Conservation (phyloP, 2,329 filamentous ascomycete species). For the Aspergillus sp. region DNA sequence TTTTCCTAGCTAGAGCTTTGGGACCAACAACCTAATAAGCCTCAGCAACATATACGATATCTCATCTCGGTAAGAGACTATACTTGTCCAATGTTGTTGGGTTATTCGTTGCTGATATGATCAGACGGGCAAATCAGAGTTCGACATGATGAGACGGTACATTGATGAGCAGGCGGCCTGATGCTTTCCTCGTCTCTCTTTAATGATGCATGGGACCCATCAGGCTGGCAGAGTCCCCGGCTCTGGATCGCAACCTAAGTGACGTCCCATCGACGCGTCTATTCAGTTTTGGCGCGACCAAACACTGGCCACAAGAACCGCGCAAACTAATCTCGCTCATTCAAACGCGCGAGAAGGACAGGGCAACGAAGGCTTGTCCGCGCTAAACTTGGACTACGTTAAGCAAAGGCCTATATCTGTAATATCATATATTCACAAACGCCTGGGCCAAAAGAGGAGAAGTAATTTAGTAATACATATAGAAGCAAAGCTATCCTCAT, state of each 20-base stretch:
- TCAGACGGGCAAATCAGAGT: slow-evolving; percentile 52
- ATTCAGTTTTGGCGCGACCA: not conserved
- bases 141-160: slow-evolving; percentile 52
- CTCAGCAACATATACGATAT: slow-evolving; percentile 50
- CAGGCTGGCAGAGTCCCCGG: not conserved
- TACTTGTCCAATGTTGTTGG: not conserved
- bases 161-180: slow-evolving; percentile 48
- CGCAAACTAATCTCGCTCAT: not conserved
- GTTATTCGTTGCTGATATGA: not conserved
- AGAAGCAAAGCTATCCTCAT: slow-evolving; percentile 13
- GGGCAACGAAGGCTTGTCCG: not conserved
- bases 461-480: slow-evolving; percentile 14
- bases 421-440: slow-evolving; percentile 15
- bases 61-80: slow-evolving; percentile 43
- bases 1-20: not conserved
- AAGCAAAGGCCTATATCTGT: not conserved
- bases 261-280: not conserved
- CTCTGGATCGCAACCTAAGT: not conserved
- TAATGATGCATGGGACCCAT: no score
- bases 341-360: not conserved
- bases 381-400: not conserved
- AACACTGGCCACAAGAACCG: not conserved
- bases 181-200: not conserved
- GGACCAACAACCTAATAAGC: slow-evolving; percentile 11
- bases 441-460: slow-evolving; percentile 11